Percentiles rank a stretch among this genome's conserved stretches.
phyloP scores from a whole-genome alignment of 75 land plant genomes.

The Sequoiadendron giganteum region DNA sequence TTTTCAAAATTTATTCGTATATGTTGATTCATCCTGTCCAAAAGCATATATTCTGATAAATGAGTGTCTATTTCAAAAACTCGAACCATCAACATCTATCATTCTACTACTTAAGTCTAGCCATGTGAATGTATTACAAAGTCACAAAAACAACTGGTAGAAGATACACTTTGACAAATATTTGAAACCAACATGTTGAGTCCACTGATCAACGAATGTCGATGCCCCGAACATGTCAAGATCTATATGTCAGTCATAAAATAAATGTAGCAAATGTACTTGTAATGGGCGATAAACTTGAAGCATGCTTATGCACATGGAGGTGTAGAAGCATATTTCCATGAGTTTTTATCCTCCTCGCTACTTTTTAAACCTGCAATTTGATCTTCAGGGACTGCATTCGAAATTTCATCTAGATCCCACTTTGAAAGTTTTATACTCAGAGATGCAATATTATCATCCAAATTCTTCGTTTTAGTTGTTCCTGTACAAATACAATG shows the following conservation, averaged over 20 bases:
- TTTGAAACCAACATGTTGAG: not conserved
- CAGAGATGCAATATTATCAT: constrained; percentile 28
- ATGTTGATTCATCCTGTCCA: too few relatives aligned
- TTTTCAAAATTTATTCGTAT: too few relatives aligned
- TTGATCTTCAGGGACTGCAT: constrained; percentile 19
- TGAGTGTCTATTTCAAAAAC: too few relatives aligned
- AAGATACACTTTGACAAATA: too few relatives aligned
- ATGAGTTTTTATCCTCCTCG: not conserved
- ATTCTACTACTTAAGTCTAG: too few relatives aligned
- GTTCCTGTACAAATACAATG: constrained; percentile 20
- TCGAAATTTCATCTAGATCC: constrained; percentile 29
- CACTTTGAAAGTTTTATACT: constrained; percentile 14
- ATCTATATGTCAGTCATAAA: not conserved
- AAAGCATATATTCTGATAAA: too few relatives aligned
- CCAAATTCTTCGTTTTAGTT: constrained; percentile 30
- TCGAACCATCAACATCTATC: too few relatives aligned
- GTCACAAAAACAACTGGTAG: too few relatives aligned
- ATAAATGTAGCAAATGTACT: not conserved
- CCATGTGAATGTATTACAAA: too few relatives aligned
- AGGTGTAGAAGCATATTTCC: constrained; percentile 7
- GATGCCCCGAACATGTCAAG: not conserved
- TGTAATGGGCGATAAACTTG: not conserved
- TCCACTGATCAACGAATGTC: not conserved
- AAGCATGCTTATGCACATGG: not conserved
- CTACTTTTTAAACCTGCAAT: constrained; percentile 16